Evolutionary conservation across 768 basidiomycete species (phyloP).

Genomic region (Collybia sordida): DNA sequence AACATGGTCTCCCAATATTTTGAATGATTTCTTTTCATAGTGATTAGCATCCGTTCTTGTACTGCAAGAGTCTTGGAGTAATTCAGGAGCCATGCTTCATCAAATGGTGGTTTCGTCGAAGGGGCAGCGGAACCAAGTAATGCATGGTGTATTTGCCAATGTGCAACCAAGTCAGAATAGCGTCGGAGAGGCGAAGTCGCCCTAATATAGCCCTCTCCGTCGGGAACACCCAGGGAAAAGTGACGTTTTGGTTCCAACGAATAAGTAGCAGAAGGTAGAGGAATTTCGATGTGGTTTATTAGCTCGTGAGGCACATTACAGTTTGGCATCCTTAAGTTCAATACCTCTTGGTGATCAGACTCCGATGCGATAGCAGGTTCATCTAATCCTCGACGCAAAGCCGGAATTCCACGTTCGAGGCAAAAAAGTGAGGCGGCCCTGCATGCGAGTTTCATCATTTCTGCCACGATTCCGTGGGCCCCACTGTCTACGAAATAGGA

Average conservation of each 20-base stretch:
- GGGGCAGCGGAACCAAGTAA: constrained; percentile 44
- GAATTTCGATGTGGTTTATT: constrained; percentile 30
- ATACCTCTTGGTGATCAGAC: constrained; percentile 39
- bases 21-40: constrained; percentile 27
- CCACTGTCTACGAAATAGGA: constrained; percentile 30
- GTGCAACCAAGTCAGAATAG: constrained; percentile 75
- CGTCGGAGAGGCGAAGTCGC: constrained; percentile 88
- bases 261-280: constrained; percentile 39
- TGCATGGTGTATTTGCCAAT: constrained; percentile 92
- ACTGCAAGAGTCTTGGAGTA: constrained; percentile 36
- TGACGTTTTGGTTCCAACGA: constrained; percentile 61
- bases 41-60: constrained; percentile 32
- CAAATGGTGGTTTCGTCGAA: constrained; percentile 38
- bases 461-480: constrained; percentile 62
- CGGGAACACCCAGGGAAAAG: constrained; percentile 64
- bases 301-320: constrained; percentile 43
- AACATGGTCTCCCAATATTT: constrained; percentile 35
- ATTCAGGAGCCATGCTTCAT: constrained; percentile 40
- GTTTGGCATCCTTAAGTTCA: constrained; percentile 44
- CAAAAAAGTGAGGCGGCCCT: constrained; percentile 75
- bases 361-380: constrained; percentile 29
- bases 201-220: constrained; percentile 78
- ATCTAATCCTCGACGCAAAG: constrained; percentile 55
- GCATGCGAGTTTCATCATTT: constrained; percentile 81
- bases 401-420: constrained; percentile 55